Evolutionary conservation across 139 green algal species (phyloP), one percentile per base, ranked within the genome.

Genomic region (Chlamydomonas eustigma): DNA sequence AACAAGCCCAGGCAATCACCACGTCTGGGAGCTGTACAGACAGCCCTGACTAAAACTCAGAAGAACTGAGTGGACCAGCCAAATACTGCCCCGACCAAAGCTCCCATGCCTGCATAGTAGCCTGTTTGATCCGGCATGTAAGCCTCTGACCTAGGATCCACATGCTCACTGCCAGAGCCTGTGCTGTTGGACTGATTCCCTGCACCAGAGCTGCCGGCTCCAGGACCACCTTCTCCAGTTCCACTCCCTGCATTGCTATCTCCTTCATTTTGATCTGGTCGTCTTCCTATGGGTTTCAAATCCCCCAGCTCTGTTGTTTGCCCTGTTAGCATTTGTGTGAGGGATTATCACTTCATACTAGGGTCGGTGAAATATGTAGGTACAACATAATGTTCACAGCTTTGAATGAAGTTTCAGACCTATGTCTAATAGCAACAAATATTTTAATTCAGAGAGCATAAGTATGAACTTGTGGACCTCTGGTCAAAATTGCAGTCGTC

Each of bases 11-110:
- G n/a, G n/a, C n/a, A n/a, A n/a, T n/a, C n/a, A n/a, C n/a, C n/a
- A n/a, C n/a, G n/a, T n/a, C n/a, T n/a, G n/a, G n/a, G n/a, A n/a
- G n/a, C n/a, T n/a, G n/a, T n/a, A n/a, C n/a, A n/a, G n/a, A n/a
- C n/a, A n/a, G n/a, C n/a, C n/a, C n/a, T n/a, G n/a, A n/a, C n/a
- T n/a, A n/a, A n/a, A n/a, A n/a, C 58, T 68, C 51, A 85, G 2
- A 85, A 71, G 44, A 85, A 82, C 51, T 85, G 80, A 25, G 76
- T 78, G 4, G 76, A 50, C 80, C 80, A 85, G 25, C 80, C 80
- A 35, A 85, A 58, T 36, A 85, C 70, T 1, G 71, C 72, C 2
- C 80, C 80, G 5, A 72, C 32, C 0, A 80, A 1, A 2, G 71
- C 30, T 0, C 80, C 80, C 38, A 82, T 39, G 18, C 71, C 66